These are phyloP conservation scores for Podospora fimiseda DNA, from an alignment of 495 filamentous ascomycete genomes.

Conservation along the genomic window DNA sequence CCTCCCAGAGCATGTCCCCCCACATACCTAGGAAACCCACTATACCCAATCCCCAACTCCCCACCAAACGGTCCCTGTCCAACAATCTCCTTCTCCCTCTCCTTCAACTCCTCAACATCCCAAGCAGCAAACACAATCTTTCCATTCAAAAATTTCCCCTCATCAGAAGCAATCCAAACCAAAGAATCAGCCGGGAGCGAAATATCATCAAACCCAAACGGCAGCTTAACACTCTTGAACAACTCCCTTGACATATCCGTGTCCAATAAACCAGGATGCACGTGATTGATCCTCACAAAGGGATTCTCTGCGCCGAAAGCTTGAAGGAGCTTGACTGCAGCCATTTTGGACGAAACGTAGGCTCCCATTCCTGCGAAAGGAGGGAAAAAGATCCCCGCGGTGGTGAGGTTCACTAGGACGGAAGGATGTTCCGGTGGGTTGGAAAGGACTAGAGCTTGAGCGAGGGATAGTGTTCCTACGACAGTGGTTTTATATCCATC, in stretches of 20 bases:
- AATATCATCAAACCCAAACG: slow-evolving; percentile 2
- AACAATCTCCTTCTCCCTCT: neutral
- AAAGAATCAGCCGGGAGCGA: slow-evolving; percentile 37
- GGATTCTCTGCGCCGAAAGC: slow-evolving; percentile 9
- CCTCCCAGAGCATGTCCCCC: slow-evolving; percentile 5
- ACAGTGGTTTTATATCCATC: slow-evolving; percentile 4
- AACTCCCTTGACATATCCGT: slow-evolving; percentile 11
- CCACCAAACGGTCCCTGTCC: neutral
- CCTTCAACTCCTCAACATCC: slow-evolving; percentile 46
- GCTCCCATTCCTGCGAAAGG: slow-evolving; percentile 7
- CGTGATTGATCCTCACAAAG: slow-evolving; percentile 5
- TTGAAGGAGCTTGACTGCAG: slow-evolving; percentile 14
- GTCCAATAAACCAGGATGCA: slow-evolving; percentile 10
- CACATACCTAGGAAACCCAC: slow-evolving; percentile 1
- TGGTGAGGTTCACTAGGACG: slow-evolving; percentile 12
- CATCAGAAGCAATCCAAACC: slow-evolving; percentile 41
- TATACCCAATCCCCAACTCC: slow-evolving; percentile 4
- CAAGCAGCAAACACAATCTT: slow-evolving; percentile 43
- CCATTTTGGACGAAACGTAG: slow-evolving; percentile 13
- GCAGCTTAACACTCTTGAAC: neutral
- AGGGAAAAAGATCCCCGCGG: slow-evolving; percentile 1
- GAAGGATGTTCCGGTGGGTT: neutral
- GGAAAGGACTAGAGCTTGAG: neutral
- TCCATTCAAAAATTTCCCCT: slow-evolving; percentile 44
- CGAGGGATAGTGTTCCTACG: neutral